Base-by-base conservation (phyloP, 331 rosid species). In the Rhamnella rubrinervis region DNA sequence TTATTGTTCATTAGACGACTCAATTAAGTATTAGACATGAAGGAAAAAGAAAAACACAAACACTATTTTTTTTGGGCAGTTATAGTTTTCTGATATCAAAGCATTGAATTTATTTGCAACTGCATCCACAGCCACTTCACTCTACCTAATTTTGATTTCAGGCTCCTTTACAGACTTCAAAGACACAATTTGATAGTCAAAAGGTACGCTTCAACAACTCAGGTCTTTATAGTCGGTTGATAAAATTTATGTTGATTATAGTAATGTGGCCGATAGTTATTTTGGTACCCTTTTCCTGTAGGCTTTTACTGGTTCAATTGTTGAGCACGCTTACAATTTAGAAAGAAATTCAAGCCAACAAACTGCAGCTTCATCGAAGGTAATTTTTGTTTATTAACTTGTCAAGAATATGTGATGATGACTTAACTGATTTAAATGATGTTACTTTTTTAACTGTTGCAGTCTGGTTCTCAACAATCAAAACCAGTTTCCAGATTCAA, bases 401-500 rank as follows among this genome's bases (percentile, higher is more conserved):
- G 8, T 25, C 31, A 19, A 41, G 12, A 61, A 7, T 25, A 31
- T 14, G n/a, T 28, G 64, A 38, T 66, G 11, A 17, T 61, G 26
- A 40, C 26, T 44, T 8, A 0, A 6, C 23, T 38, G 18, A 44
- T 37, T 14, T 35, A 63, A 11, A 37, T 37, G 52, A 15, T 39
- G 50, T 55, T 58, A 14, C 7, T 63, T 63, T 80, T 65, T 8
- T 17, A 56, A 31, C 41, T 40, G 65, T 61, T 38, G 76, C 86
- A 85, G 95, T 61, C 87, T 26, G 71, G 76, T 81, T 83, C 89
- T 68, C 93, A 83, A 63, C 77, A 84, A 71, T 77, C 83, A 72
- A 93, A 86, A 75, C 98, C 98, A 39, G 88, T 93, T 44, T 90
- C 97, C 66, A 86, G 97, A 84, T 93, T 93, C 89, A 93, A 81